Percentiles rank a stretch among this genome's conserved stretches.
phyloP scores from a whole-genome alignment of 2,329 filamentous ascomycete species.

The Tolypocladium tundrense region DNA sequence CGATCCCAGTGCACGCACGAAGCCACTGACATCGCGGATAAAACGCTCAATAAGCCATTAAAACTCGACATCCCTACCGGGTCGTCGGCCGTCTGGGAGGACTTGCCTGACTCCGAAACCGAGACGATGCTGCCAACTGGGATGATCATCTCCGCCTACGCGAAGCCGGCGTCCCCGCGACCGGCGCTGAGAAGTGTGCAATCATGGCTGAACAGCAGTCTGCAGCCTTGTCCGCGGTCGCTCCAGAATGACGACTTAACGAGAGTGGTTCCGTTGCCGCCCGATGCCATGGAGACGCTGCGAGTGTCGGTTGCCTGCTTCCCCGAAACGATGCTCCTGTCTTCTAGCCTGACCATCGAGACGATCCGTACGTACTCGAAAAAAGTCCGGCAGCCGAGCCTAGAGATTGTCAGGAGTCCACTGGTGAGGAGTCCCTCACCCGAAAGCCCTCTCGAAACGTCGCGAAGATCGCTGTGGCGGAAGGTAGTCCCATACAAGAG shows the following conservation, averaged over 20 bases:
- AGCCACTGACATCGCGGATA: not conserved
- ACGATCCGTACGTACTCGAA: slow-evolving; percentile 46
- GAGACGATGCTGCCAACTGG: slow-evolving; percentile 5
- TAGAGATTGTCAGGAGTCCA: slow-evolving; percentile 12
- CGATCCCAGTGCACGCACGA: not conserved
- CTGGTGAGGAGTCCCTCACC: slow-evolving; percentile 7
- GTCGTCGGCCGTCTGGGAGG: slow-evolving; percentile 4
- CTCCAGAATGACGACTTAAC: slow-evolving; percentile 24
- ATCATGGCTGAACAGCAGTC: slow-evolving; percentile 23
- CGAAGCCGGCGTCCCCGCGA: slow-evolving; percentile 21
- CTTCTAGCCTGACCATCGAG: slow-evolving; percentile 45
- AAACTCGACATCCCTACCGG: not conserved
- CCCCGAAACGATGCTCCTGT: slow-evolving; percentile 47
- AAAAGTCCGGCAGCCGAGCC: slow-evolving; percentile 35
- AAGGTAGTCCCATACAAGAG: slow-evolving; percentile 22
- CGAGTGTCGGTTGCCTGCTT: slow-evolving; percentile 45
- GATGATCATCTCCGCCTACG: slow-evolving; percentile 12
- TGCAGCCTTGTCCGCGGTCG: slow-evolving; percentile 17
- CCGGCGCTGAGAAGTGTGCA: slow-evolving; percentile 24
- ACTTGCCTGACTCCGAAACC: slow-evolving; percentile 1
- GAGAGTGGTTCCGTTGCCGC: slow-evolving; percentile 36
- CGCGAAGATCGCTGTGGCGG: slow-evolving; percentile 23
- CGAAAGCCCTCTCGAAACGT: slow-evolving; percentile 6
- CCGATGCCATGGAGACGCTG: slow-evolving; percentile 43
- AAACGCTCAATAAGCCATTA: not conserved